These are phyloP conservation scores for Blakeslea trispora DNA, from an alignment of 371 early-diverging fungal genomes.

Conservation along the genomic window DNA sequence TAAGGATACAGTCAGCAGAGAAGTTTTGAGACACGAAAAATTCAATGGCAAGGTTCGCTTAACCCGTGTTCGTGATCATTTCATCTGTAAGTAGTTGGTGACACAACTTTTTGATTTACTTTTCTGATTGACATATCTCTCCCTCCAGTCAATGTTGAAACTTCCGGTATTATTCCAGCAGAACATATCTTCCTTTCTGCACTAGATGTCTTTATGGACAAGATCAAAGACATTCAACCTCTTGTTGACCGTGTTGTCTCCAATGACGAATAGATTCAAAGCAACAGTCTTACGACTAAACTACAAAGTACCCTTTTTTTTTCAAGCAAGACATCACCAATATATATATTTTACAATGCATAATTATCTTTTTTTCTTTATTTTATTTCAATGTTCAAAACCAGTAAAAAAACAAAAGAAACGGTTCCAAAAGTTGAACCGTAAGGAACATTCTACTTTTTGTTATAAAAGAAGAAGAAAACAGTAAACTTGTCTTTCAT, in stretches of 20 bases:
- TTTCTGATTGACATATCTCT: too few relatives aligned
- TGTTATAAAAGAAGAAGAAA: too few relatives aligned
- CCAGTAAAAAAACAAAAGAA: too few relatives aligned
- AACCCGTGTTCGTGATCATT: slow-evolving; percentile 92
- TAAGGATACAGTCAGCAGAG: slow-evolving; percentile 95
- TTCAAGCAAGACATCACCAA: too few relatives aligned
- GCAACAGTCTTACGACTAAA: background rate
- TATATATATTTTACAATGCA: too few relatives aligned
- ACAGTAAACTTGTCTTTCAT: too few relatives aligned
- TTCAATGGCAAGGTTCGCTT: slow-evolving; percentile 92
- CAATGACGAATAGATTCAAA: slow-evolving; percentile 17
- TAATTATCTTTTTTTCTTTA: too few relatives aligned
- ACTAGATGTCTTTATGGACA: slow-evolving; percentile 75
- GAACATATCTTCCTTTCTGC: slow-evolving; percentile 79
- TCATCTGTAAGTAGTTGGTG: slow-evolving; percentile 81
- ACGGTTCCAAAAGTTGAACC: too few relatives aligned
- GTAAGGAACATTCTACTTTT: too few relatives aligned
- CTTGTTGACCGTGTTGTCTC: slow-evolving; percentile 41
- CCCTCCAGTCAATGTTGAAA: slow-evolving; percentile 82
- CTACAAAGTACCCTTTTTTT: too few relatives aligned
- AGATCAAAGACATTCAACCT: slow-evolving; percentile 68
- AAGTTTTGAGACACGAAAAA: slow-evolving; percentile 93
- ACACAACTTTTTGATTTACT: background rate
- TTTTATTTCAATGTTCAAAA: too few relatives aligned
- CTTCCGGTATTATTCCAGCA: slow-evolving; percentile 83